Evolutionary conservation across 768 basidiomycete species (phyloP).

Genomic region (Hortiboletus flavorubellus): DNA sequence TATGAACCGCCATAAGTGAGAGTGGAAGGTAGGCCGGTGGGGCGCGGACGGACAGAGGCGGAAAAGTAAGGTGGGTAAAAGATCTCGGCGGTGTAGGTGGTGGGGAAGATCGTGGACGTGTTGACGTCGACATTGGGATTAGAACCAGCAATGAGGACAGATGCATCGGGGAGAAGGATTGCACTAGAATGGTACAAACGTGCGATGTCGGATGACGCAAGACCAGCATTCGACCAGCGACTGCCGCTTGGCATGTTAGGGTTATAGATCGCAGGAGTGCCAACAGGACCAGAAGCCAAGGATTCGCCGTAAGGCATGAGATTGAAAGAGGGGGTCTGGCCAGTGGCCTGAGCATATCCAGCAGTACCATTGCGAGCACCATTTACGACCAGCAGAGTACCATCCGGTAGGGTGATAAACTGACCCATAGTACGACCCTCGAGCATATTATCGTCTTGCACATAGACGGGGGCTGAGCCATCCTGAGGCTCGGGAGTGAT

Average conservation of each 20-base stretch:
- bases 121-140: constrained; percentile 93
- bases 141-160: constrained; percentile 85
- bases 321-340: constrained; percentile 36
- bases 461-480: constrained; percentile 56
- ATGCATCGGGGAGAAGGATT: constrained; percentile 81
- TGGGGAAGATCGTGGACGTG: constrained; percentile 58
- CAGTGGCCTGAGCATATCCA: constrained; percentile 68
- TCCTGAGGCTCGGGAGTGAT: constrained; percentile 84
- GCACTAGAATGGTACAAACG: constrained; percentile 93
- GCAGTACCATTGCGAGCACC: constrained; percentile 86
- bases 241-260: constrained; percentile 67
- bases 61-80: constrained; percentile 93
- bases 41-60: constrained; percentile 62
- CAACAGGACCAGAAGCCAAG: constrained; percentile 76
- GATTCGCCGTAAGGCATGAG: constrained; percentile 74
- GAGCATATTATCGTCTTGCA: constrained; percentile 72
- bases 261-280: constrained; percentile 79
- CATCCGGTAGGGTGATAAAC: constrained; percentile 81
- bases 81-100: constrained; percentile 77
- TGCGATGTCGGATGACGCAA: constrained; percentile 62
- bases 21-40: constrained; percentile 65
- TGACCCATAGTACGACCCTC: constrained; percentile 88
- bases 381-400: constrained; percentile 73
- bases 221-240: constrained; percentile 70
- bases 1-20: constrained; percentile 80